A percentile compares a stretch with the other conserved stretches of the same genome.
Conservation (phyloP, 352 stramenopile genomes). For the Pythium plurisporium region DNA sequence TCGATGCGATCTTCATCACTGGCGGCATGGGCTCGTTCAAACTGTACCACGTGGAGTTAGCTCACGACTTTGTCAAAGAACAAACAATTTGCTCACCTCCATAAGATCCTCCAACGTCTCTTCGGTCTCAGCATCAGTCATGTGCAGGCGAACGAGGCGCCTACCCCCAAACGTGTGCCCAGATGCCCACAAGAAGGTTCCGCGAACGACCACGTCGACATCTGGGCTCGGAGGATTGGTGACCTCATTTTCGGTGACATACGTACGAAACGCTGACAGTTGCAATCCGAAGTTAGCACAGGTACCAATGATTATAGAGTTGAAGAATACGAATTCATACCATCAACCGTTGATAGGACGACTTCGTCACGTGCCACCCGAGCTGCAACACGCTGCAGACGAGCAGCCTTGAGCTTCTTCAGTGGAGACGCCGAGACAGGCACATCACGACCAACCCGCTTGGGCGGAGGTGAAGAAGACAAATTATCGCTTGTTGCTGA, state of each 20-base stretch:
- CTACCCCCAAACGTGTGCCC: not conserved
- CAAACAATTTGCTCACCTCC: not conserved
- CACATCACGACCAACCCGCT: not conserved
- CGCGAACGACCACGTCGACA: not conserved
- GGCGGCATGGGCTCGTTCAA: not conserved
- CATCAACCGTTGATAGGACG: not conserved
- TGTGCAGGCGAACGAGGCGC: not conserved
- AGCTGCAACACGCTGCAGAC: slow-evolving; percentile 1
- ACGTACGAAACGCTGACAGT: not conserved
- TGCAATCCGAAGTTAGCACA: not conserved
- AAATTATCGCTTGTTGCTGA: not conserved
- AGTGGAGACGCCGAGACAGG: not conserved
- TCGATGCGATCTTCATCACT: not conserved
- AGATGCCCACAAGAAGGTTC: not conserved
- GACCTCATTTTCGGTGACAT: not conserved
- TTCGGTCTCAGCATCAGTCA: slow-evolving; percentile 2
- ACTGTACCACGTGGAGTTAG: not conserved
- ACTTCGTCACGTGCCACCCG: not conserved
- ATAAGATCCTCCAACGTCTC: not conserved
- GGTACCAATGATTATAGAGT: not conserved
- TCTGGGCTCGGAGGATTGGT: not conserved
- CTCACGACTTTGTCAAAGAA: not conserved
- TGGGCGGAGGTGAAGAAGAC: not conserved
- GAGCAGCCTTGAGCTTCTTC: not conserved
- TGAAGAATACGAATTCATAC: not conserved